Base-by-base conservation (phyloP, 371 early-diverging fungal species). In the Mucor circinelloides region DNA sequence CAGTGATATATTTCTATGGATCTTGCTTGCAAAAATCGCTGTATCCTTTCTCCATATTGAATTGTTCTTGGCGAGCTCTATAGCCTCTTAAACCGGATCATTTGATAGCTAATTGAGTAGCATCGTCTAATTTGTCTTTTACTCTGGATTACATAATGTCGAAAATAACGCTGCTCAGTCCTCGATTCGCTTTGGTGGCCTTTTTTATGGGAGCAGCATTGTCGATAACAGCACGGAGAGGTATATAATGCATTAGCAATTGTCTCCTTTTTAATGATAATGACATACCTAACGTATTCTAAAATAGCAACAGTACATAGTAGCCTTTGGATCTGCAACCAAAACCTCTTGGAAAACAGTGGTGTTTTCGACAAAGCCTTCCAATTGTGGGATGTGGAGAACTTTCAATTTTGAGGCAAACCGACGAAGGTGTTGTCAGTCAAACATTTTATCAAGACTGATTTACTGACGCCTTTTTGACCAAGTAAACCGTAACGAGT, bases 381-480 rank as follows among this genome's bases (percentile, higher is more conserved):
- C 87, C 58, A 91, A 61, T 58, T 93, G 91, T 62, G 90, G 88
- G 57, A 98, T 91, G 68, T 93, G 90, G 23, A 95, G 85, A 3
- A 94, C 91, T 23, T 81, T 70, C 25, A 94, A 71, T 92, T 93
- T 60, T 80, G 84, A 0, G 95, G 95, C 50, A 94, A 84, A 6
- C 95, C 95, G 40, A 93, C 82, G 54, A 97, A 70, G 19, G 81
- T 77, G 25, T 87, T 86, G 50, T 90, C 80, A 15, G 87, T 93
- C 55, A 95, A 84, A 21, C 87, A 84, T 60, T 82, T 85, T 60
- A 98, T 82, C 54, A 98, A 77, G 0, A 92, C 91, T 32, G 94
- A 91, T 76, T 97, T 98, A 8, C 97, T 97, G 17, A 87, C 86
- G 23, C 98, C 97, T 78, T 96, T 98, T 55, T 89, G 84, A 6